Base-by-base conservation (phyloP, 2,329 filamentous ascomycete species). In the Thielaviopsis populi region DNA sequence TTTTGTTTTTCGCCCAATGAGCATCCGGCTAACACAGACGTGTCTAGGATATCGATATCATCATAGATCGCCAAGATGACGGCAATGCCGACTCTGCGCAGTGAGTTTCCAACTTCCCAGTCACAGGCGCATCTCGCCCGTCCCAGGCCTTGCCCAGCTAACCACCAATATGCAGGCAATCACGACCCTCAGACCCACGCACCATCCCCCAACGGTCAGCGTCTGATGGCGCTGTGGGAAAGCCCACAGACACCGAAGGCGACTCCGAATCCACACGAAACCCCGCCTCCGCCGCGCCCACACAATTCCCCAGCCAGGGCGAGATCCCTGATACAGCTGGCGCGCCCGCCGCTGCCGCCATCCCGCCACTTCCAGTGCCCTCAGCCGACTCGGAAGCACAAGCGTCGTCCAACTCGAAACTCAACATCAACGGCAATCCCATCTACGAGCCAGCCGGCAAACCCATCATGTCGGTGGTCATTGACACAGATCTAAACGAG, bases 381-480 rank as follows among this genome's bases (percentile, higher is more conserved):
- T 61, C 58, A 17, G 80, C 76, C 74, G 75, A 80, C 67, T 70
- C 78, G 67, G 81, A 83, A 60, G 82, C 83, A 0, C 76, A 85
- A 69, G 77, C 94, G 73, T 77, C 90, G 73, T 77, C 87, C 48
- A 91, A 87, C 65, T 96, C 91, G 13, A 91, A 84, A 59, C 82
- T 97, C 67, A 89, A 97, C 71, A 82, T 96, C 63, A 84, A 95
- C 73, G 87, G 81, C 3, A 88, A 91, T 67, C 92, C 94, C 0
- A 76, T 87, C 1, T 91, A 95, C 73, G 84, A 87, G 19, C 78
- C 81, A 2, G 85, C 85, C 24, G 94, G 95, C 69, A 91, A 94
- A 69, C 88, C 94, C 69, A 83, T 91, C 62, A 87, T 85, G 7
- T 87, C 85, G 67, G 77, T 90, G 59, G 87, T 88, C 71, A 87